Evolutionary conservation across 208 protist species (phyloP), one percentile per base, ranked within the genome.

Genomic region (Trypanosoma cruzi): DNA sequence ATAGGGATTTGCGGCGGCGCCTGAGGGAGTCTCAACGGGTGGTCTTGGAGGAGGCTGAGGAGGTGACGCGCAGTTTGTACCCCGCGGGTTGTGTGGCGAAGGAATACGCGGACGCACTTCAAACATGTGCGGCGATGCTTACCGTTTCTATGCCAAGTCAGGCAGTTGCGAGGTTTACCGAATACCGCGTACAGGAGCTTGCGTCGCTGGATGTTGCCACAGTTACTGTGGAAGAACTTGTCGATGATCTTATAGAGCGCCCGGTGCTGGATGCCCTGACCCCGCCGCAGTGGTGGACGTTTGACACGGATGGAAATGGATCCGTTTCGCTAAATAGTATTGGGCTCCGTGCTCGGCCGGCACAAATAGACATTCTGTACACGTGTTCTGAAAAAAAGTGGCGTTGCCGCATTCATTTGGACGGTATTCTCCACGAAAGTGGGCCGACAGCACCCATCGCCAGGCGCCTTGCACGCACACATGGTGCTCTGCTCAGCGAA

Each of bases 41-140:
- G 14, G 68, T 75, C 28, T 62, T 92, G 29, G 56, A 71, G 26
- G 90, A 96, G 55, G 69, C 75, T 6, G 42, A 57, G 20, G 86
- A 85, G 7, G 34, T 94, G 10, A 77, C 89, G n/a, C 58, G 61
- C 16, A 79, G 75, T 54, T 58, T 96, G 26, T 96, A 94, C 73
- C 82, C 90, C 1, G 62, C 69, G 2, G 90, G 88, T 0, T 94
- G 90, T 64, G 71, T 54, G 44, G 56, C 86, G 40, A 87, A 81
- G 56, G 85, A 90, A 29, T 91, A 86, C 53, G 77, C 80, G 20
- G 86, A 94, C 32, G 77, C 82, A 2, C 64, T 93, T 32, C 77
- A 85, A 40, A 96, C 86, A 40, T 89, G 86, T 64, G 75, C 85
- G 0, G 82, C 85, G 10, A 81, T 96, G 79, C 65, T 90, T 14